Base-by-base conservation (phyloP, 495 filamentous ascomycete genomes). In the Tuber aestivum region DNA sequence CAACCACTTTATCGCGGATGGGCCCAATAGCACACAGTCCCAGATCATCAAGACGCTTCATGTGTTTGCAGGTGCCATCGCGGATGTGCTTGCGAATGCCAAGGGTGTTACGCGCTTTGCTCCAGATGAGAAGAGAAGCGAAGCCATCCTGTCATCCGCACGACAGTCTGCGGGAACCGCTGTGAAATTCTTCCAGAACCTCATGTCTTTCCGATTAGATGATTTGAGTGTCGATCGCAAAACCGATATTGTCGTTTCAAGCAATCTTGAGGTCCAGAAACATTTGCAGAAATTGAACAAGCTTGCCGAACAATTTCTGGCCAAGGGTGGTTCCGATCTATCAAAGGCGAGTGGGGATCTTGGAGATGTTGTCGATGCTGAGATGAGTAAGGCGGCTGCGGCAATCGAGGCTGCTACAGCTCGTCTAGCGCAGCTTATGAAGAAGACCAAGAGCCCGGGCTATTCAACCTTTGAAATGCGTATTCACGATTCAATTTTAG, bases 1-100 rank as follows among this genome's bases (percentile, higher is more conserved):
- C 88, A 98, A 97, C 86, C 94, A 95, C 83, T 97, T 94, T 84
- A 96, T 99, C 77, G 94, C 94, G 23, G 95, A 99, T 84, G 95
- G 95, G 0, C 95, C 95, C 6, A 97, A 94, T 86, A 94, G 93
- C 85, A 91, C 90, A 16, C 93, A 97, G 82, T 89, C 92, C 5
- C 93, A 95, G 77, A 91, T 98, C 74, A 98, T 97, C 84, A 94
- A 95, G 79, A 95, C 93, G 1, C 90, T 97, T 74, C 94, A 93
- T 80, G 89, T 93, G 44, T 98, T 97, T 84, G 87, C 95, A 1
- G 92, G 94, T 41, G 92, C 95, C 44, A 90, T 97, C 79, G 91
- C 95, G 21, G 95, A 99, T 85, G 95, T 98, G 8, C 90, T 97
- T 80, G 93, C 90, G 85, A 98, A 98, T 84, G 93, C 95, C 72